Conservation (phyloP, 2,329 filamentous ascomycete genomes). For the Fusarium burgessii region DNA sequence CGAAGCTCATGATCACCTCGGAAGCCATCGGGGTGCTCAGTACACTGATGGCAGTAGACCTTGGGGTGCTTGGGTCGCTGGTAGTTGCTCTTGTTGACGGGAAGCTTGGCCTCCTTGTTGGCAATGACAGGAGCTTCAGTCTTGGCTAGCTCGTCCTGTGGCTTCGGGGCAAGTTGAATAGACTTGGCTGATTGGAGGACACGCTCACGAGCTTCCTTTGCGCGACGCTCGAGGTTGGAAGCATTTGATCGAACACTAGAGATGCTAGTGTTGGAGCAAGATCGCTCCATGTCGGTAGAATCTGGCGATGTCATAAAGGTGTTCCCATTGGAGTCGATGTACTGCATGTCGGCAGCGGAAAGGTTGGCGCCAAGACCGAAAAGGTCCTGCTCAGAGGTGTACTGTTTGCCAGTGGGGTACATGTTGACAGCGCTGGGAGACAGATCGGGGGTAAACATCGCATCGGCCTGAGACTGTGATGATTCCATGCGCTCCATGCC, state of each 20-base stretch:
- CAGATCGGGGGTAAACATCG: constrained; percentile 31
- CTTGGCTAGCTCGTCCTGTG: constrained; percentile 39
- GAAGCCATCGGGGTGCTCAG: constrained; percentile 81
- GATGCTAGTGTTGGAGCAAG: constrained; percentile 58
- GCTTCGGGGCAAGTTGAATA: constrained; percentile 60
- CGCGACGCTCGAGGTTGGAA: constrained; percentile 59
- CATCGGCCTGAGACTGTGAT: constrained; percentile 51
- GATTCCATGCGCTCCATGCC: constrained; percentile 56
- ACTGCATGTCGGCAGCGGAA: constrained; percentile 39
- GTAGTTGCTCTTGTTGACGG: constrained; percentile 59
- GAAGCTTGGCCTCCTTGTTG: constrained; percentile 58
- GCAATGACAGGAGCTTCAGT: neutral
- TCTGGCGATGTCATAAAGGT: constrained; percentile 44
- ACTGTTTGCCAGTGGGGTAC: constrained; percentile 47
- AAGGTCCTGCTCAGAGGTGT: constrained; percentile 48
- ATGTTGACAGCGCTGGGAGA: constrained; percentile 33
- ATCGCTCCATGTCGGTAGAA: constrained; percentile 61
- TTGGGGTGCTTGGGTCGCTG: constrained; percentile 77
- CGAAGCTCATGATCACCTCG: constrained; percentile 86
- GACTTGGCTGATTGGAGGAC: constrained; percentile 58
- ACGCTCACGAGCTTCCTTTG: constrained; percentile 60
- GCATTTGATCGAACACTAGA: constrained; percentile 58
- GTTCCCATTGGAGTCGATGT: constrained; percentile 48
- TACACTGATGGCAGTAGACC: constrained; percentile 77
- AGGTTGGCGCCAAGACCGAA: constrained; percentile 57